Conservation (phyloP, 495 filamentous ascomycete genomes). For the Lasiosphaeriaceae sp. region DNA sequence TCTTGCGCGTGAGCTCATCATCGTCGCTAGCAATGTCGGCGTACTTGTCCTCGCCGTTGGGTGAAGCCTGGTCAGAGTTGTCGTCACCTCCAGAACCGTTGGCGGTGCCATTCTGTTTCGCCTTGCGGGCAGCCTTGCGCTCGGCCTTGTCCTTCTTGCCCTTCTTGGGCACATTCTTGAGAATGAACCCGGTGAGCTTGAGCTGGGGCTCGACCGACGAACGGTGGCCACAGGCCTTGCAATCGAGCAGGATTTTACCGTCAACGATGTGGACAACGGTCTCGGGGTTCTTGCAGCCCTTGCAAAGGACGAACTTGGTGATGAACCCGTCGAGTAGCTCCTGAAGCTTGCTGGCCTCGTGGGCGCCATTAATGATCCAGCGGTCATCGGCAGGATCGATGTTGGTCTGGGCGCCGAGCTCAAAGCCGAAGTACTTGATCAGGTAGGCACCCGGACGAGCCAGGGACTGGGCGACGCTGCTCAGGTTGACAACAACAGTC, state of each 20-base stretch:
- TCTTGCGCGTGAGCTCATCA: slow-evolving; percentile 86
- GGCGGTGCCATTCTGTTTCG: slow-evolving; percentile 73
- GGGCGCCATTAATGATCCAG: slow-evolving; percentile 99
- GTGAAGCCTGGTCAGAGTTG: slow-evolving; percentile 68
- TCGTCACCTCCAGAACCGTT: slow-evolving; percentile 61
- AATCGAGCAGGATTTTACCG: slow-evolving; percentile 84
- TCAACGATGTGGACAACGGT: slow-evolving; percentile 94
- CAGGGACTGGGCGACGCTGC: slow-evolving; percentile 88
- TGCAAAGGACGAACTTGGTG: slow-evolving; percentile 95
- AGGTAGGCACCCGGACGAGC: slow-evolving; percentile 89
- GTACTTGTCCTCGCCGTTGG: slow-evolving; percentile 62
- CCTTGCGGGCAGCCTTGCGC: slow-evolving; percentile 79
- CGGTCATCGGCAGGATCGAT: slow-evolving; percentile 94
- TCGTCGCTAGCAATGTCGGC: slow-evolving; percentile 78
- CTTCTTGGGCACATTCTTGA: slow-evolving; percentile 88
- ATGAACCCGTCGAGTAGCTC: slow-evolving; percentile 99
- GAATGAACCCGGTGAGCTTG: slow-evolving; percentile 95
- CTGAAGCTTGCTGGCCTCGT: slow-evolving; percentile 93
- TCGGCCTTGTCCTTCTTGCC: slow-evolving; percentile 94
- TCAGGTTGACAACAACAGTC: slow-evolving; percentile 94
- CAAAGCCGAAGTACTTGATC: slow-evolving; percentile 99
- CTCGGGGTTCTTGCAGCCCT: slow-evolving; percentile 99
- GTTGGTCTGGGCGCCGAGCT: slow-evolving; percentile 97
- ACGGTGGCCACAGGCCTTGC: slow-evolving; percentile 96
- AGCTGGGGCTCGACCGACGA: slow-evolving; percentile 85